A percentile compares a stretch with the other conserved stretches of the same genome.
Conservation (phyloP, 345 rosid species). For the Aurinia saxatilis region DNA sequence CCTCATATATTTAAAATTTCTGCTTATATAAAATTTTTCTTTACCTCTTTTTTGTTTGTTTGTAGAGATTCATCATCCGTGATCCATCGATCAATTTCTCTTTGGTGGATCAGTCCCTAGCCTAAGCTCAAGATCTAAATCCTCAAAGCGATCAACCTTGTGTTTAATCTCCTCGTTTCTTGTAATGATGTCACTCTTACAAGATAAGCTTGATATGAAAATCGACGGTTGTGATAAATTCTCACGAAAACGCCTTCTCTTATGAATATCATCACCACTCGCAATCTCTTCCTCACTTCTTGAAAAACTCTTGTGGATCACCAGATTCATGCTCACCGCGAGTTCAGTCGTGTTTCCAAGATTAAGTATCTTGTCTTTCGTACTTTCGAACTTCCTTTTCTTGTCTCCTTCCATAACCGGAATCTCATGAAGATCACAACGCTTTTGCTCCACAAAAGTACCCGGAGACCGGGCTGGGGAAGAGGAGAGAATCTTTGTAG, state of each 20-base stretch:
- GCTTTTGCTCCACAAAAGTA: slow-evolving; percentile 19
- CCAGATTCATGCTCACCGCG: slow-evolving; percentile 57
- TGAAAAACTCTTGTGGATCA: slow-evolving; percentile 43
- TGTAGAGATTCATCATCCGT: slow-evolving; percentile 5
- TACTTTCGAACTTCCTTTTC: slow-evolving; percentile 23
- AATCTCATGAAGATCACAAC: slow-evolving; percentile 22
- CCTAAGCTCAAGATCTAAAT: slow-evolving; percentile 92
- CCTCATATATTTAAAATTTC: slow-evolving; percentile 1
- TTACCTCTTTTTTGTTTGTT: neutral
- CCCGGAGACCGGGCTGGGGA: slow-evolving; percentile 22
- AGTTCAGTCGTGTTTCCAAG: slow-evolving; percentile 35
- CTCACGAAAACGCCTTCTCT: slow-evolving; percentile 45
- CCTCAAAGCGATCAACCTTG: slow-evolving; percentile 42
- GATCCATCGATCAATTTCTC: slow-evolving; percentile 35
- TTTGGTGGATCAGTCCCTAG: slow-evolving; percentile 56
- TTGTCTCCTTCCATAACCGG: slow-evolving; percentile 31
- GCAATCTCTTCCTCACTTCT: slow-evolving; percentile 29
- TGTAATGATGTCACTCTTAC: slow-evolving; percentile 26
- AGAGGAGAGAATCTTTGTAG: slow-evolving; percentile 12
- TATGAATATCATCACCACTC: slow-evolving; percentile 21
- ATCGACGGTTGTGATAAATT: slow-evolving; percentile 40
- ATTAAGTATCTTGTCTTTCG: too few species aligned
- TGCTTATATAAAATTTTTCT: neutral
- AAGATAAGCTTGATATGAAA: slow-evolving; percentile 34
- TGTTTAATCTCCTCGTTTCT: slow-evolving; percentile 34